Percentiles rank a stretch among this genome's conserved stretches.
Conservation (phyloP, 1,284 basidiomycete genomes). For the Coniophora puteana region DNA sequence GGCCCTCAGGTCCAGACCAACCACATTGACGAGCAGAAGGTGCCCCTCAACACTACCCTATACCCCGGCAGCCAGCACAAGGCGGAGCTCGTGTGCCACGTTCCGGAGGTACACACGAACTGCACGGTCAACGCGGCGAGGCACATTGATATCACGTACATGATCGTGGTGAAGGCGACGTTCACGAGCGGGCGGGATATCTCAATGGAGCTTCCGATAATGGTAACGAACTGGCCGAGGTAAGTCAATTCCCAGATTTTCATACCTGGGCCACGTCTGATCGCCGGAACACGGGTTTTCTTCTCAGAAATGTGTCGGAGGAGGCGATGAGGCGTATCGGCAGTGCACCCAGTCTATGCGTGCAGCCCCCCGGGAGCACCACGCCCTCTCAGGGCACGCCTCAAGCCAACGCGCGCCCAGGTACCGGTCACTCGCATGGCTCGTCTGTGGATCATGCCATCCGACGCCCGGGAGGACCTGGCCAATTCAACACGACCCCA, state of each 20-base stretch:
- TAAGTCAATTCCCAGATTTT: slow-evolving; percentile 26
- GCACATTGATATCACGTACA: slow-evolving; percentile 80
- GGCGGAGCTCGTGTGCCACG: slow-evolving; percentile 62
- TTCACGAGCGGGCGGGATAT: slow-evolving; percentile 63
- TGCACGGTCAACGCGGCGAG: slow-evolving; percentile 74
- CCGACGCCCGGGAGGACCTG: too few species aligned
- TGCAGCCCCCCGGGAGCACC: slow-evolving; percentile 23
- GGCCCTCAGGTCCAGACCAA: slow-evolving; percentile 52
- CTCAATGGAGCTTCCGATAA: slow-evolving; percentile 68
- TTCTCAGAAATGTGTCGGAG: slow-evolving; percentile 51
- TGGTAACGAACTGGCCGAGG: slow-evolving; percentile 81
- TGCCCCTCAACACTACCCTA: slow-evolving; percentile 67
- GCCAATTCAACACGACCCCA: too few species aligned
- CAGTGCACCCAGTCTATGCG: slow-evolving; percentile 58
- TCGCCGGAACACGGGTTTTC: slow-evolving; percentile 5
- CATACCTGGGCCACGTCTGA: not conserved
- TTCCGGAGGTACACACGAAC: slow-evolving; percentile 69
- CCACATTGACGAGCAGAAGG: slow-evolving; percentile 60
- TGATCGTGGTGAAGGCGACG: slow-evolving; percentile 71
- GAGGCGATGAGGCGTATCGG: slow-evolving; percentile 74
- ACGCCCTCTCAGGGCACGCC: slow-evolving; percentile 25
- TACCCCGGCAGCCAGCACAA: slow-evolving; percentile 68
- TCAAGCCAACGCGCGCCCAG: slow-evolving; percentile 13
- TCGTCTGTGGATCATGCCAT: too few species aligned
- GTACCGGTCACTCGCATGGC: slow-evolving; percentile 21